Base-by-base conservation (phyloP, 192 early-diverging fungal species). In the Borealophlyctis nickersoniae region DNA sequence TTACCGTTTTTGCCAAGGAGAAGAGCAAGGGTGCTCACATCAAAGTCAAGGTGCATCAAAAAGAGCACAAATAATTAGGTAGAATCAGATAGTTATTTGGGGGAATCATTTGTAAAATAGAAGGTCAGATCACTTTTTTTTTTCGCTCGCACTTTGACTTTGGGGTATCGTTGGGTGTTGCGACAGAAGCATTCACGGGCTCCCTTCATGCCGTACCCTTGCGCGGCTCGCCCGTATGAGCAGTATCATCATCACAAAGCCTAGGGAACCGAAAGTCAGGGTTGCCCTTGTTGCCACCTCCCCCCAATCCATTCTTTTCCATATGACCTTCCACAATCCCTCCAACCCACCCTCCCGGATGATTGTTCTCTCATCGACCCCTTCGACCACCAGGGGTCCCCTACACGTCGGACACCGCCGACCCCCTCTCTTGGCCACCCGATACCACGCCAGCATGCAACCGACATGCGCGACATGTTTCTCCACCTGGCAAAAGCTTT, bases 1-100 rank as follows among this genome's bases (percentile, higher is more conserved):
- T 81, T 7, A 56, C 60, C 24, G 76, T 79, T 9, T 45, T 60
- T 14, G 76, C 71, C 16, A 74, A 70, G 57, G 79, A 81, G 48
- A 66, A 60, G 45, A 68, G 13, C 9, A 53, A 27, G 16, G 59
- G 59, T 16, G 51, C 29, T 23, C 22, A 30, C 28, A 57, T 68
- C 33, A 68, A 68, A 51, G 58, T 52, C 27, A 68, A 68, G 36
- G 50, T 68, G n/a, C n/a, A n/a, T n/a, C n/a, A n/a, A n/a, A n/a
- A n/a, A n/a, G n/a, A n/a, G n/a, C n/a, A n/a, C n/a, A n/a, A n/a
- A n/a, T n/a, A n/a, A n/a, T n/a, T n/a, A n/a, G n/a, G n/a, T n/a
- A n/a, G n/a, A n/a, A n/a, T n/a, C n/a, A n/a, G n/a, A n/a, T n/a
- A n/a, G n/a, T n/a, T n/a, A n/a, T n/a, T n/a, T n/a, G n/a, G n/a